Evolutionary conservation across 2,329 filamentous ascomycete genomes (phyloP), one percentile per base, ranked within the genome.

Genomic region (Acrocalymma vagum): DNA sequence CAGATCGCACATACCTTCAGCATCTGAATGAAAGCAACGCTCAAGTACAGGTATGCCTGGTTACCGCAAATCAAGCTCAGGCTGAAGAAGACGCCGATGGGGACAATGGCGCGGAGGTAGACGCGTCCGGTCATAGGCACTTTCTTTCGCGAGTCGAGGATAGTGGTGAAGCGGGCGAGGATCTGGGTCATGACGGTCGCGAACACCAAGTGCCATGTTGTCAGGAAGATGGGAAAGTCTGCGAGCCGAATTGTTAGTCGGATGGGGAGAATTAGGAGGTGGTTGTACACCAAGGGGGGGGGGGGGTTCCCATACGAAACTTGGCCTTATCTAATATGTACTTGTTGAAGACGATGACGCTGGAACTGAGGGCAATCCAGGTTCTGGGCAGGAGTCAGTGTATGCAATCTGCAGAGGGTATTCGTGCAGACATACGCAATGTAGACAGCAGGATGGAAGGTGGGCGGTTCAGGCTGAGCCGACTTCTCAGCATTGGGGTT

Each of bases 281-380:
- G 25, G 37, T 9, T 32, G 32, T n/a, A 13, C n/a, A n/a, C n/a
- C n/a, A n/a, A n/a, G n/a, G n/a, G n/a, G n/a, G 25, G 17, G 32
- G 29, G 29, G 32, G 10, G 29, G 25, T 27, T 18, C 53, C 70
- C 85, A 78, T 80, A 90, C 87, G 82, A 78, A 96, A 96, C 51
- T 89, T 81, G 51, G 87, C 81, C 25, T 87, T 92, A 63, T 93
- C 86, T 50, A 97, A 82, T 63, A 99, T 90, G 84, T 90, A 96
- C 83, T 99, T 99, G 85, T 99, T 97, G 86, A 96, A 97, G 49
- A 99, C 80, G 70, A 99, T 99, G 67, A 97, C 91, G 62, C 87
- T 90, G 28, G 91, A 96, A 65, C 90, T 95, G 71, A 96, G 80
- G 45, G 85, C 78, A 67, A 99, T 97, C 94, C 94, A 99, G 58